phyloP scores from a whole-genome alignment of 1,284 basidiomycete genomes.

The Xerocomus subilludens region DNA sequence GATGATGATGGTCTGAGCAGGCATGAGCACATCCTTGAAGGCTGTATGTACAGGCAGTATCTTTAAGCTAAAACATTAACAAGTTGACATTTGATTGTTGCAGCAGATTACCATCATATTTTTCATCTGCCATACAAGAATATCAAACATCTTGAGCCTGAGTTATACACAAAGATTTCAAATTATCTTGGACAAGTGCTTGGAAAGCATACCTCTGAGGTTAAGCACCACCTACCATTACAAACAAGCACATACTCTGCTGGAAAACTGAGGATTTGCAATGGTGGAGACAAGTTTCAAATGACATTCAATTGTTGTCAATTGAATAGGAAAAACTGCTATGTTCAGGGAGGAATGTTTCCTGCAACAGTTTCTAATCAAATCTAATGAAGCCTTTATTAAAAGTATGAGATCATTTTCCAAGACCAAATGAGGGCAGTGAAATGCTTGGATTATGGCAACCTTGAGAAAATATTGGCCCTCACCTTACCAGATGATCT shows the following conservation, averaged over 20 bases:
- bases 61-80: no score
- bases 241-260: background rate
- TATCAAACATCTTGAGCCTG: no score
- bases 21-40: slow-evolving; percentile 1
- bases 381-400: background rate
- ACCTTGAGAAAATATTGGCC: slow-evolving; percentile 17
- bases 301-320: background rate
- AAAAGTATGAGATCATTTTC: background rate
- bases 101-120: slow-evolving; percentile 5
- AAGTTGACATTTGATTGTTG: no score
- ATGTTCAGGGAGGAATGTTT: background rate
- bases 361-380: background rate
- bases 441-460: background rate
- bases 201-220: slow-evolving; percentile 1
- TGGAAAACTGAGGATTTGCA: background rate
- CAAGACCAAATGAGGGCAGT: background rate
- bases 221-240: background rate
- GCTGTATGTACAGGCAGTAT: background rate
- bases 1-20: background rate
- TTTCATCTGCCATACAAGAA: slow-evolving; percentile 20
- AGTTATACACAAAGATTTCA: background rate
- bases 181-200: slow-evolving; percentile 12
- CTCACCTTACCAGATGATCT: background rate
- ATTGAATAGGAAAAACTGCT: background rate
- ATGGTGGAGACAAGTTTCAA: slow-evolving; percentile 12